These are phyloP conservation scores for Alectoria sarmentosa DNA, from an alignment of 495 filamentous ascomycete genomes.

Conservation along the genomic window DNA sequence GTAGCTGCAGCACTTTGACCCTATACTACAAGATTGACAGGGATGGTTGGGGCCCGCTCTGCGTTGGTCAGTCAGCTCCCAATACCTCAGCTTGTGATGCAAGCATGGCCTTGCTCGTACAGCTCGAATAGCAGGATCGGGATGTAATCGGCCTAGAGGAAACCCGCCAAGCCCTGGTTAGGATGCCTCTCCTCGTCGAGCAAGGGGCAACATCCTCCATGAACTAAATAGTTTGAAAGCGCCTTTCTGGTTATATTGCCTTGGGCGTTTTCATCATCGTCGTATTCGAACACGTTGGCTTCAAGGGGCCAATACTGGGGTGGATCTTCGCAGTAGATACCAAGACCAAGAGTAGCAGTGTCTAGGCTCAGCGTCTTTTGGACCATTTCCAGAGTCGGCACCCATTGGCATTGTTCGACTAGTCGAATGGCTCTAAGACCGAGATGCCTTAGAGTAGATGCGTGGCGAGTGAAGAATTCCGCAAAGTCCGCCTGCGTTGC, in stretches of 20 bases:
- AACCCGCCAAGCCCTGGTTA: no score
- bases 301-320: not conserved
- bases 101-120: no score
- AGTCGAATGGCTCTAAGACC: not conserved
- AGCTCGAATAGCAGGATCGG: no score
- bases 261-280: not conserved
- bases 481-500: not conserved
- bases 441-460: not conserved
- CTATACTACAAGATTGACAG: no score
- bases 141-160: no score
- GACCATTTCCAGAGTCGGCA: not conserved
- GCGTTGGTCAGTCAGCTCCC: no score
- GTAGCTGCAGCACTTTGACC: no score
- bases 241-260: not conserved
- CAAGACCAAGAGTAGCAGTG: not conserved
- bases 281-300: not conserved
- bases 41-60: no score
- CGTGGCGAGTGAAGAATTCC: not conserved
- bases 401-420: not conserved
- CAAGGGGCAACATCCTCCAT: constrained; percentile 4
- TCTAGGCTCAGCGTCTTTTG: not conserved
- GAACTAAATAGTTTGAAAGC: not conserved
- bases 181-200: not conserved
- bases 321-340: not conserved
- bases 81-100: no score